Conservation (phyloP, 352 stramenopile species). For the Pythium inflatum region DNA sequence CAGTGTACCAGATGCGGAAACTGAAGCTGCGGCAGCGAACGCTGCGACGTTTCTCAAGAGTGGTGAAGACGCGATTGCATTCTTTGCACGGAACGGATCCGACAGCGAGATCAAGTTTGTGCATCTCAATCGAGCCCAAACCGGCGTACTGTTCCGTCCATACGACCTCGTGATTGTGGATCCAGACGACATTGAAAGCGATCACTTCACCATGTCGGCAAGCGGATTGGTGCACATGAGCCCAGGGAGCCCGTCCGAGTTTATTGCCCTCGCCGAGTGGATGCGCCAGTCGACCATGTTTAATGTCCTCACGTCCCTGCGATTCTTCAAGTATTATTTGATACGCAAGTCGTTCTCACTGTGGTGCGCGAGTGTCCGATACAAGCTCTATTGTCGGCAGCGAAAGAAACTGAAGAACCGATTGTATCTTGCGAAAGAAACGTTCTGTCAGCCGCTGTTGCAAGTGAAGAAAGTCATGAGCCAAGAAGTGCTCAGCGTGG, state of each 20-base stretch:
- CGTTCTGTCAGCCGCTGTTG: conserved; percentile 87
- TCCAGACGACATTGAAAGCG: conserved; percentile 72
- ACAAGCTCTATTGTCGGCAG: conserved; percentile 90
- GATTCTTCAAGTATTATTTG: conserved; percentile 95
- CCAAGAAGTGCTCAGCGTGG: conserved; percentile 79
- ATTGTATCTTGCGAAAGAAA: conserved; percentile 92
- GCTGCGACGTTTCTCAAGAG: conserved; percentile 65
- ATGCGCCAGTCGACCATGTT: conserved; percentile 95
- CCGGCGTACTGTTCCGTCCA: conserved; percentile 79
- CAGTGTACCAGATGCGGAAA: conserved; percentile 41
- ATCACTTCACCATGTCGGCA: conserved; percentile 93
- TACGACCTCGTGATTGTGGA: conserved; percentile 92
- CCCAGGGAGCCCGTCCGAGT: conserved; percentile 85
- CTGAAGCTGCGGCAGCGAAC: conserved; percentile 56
- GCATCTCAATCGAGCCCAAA: conserved; percentile 85
- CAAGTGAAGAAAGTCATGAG: conserved; percentile 91
- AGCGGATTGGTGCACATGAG: conserved; percentile 81
- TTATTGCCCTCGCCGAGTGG: conserved; percentile 93
- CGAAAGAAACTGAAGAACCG: conserved; percentile 78
- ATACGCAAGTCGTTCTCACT: conserved; percentile 90
- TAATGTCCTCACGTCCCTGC: conserved; percentile 93
- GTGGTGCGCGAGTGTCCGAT: conserved; percentile 91
- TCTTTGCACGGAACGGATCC: conserved; percentile 92
- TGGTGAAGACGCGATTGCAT: conserved; percentile 93
- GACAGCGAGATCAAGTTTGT: conserved; percentile 95